phyloP scores from a whole-genome alignment of 176 grass and related monocot genomes.

The Avena eriantha region DNA sequence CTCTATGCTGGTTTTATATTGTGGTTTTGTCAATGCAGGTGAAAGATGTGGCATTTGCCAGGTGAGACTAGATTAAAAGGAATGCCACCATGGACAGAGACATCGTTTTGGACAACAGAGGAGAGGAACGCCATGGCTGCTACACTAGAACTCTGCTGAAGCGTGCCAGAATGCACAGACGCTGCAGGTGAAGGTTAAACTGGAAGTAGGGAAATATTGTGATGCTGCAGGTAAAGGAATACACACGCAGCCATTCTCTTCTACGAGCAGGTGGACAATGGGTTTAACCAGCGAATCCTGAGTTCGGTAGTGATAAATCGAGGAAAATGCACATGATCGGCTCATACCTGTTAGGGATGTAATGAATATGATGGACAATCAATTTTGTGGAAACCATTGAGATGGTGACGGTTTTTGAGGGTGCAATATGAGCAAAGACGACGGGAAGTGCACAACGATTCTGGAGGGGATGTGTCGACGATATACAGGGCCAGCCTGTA shows the following conservation, averaged over 20 bases:
- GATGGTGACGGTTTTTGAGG: background rate
- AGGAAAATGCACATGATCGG: background rate
- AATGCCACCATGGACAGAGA: background rate
- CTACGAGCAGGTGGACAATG: background rate
- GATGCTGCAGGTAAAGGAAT: background rate
- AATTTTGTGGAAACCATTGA: slow-evolving; percentile 18
- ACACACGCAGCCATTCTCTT: background rate
- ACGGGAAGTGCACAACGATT: background rate
- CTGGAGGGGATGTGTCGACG: background rate
- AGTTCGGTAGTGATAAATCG: background rate
- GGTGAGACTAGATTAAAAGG: background rate
- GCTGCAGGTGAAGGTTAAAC: background rate
- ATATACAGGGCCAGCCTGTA: too few relatives aligned
- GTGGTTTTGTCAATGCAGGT: background rate
- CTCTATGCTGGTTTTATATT: background rate
- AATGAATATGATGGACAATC: slow-evolving; percentile 9
- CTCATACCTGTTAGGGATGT: background rate
- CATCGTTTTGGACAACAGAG: background rate
- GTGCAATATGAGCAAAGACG: background rate
- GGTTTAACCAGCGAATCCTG: slow-evolving; percentile 14
- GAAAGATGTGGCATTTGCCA: background rate
- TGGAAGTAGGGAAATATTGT: background rate
- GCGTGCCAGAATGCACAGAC: slow-evolving; percentile 12
- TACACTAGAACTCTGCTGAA: background rate
- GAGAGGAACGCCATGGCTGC: background rate